Conservation (phyloP, 2,329 filamentous ascomycete genomes). For the Plenodomus lindquistii region DNA sequence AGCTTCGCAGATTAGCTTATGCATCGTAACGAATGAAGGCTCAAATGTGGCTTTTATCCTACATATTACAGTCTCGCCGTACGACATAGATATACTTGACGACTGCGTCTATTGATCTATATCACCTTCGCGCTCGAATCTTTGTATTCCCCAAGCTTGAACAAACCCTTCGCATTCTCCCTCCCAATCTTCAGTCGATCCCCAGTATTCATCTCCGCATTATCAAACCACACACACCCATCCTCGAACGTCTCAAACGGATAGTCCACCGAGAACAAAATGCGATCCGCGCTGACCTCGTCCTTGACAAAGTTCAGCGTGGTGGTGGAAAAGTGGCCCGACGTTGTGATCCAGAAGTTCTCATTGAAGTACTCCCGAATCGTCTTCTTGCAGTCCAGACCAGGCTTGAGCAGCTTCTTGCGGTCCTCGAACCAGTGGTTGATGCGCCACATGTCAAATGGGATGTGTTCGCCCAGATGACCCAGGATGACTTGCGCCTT, state of each 20-base stretch:
- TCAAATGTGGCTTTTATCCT: no score
- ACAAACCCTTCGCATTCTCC: conserved; percentile 53
- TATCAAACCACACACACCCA: conserved; percentile 51
- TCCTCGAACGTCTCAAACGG: conserved; percentile 53
- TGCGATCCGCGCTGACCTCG: conserved; percentile 55
- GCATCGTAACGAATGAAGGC: no score
- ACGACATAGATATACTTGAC: no score
- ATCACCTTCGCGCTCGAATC: conserved; percentile 24
- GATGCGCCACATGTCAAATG: conserved; percentile 53
- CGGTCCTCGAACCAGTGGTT: conserved; percentile 57
- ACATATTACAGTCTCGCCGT: no score
- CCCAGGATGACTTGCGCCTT: conserved; percentile 54
- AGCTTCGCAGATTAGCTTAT: no score
- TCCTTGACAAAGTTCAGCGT: conserved; percentile 56
- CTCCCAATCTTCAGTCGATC: conserved; percentile 50
- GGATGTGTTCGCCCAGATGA: conserved; percentile 55
- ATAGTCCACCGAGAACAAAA: conserved; percentile 60
- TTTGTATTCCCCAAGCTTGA: conserved; percentile 32
- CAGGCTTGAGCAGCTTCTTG: conserved; percentile 53
- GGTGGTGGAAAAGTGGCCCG: conserved; percentile 59
- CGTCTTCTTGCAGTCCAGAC: conserved; percentile 50
- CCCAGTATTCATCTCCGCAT: conserved; percentile 42
- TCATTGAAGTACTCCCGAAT: conserved; percentile 57
- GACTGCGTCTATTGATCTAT: no score
- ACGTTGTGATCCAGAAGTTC: conserved; percentile 63